phyloP scores from a whole-genome alignment of 116 monocot species.

The Posidonia oceanica region DNA sequence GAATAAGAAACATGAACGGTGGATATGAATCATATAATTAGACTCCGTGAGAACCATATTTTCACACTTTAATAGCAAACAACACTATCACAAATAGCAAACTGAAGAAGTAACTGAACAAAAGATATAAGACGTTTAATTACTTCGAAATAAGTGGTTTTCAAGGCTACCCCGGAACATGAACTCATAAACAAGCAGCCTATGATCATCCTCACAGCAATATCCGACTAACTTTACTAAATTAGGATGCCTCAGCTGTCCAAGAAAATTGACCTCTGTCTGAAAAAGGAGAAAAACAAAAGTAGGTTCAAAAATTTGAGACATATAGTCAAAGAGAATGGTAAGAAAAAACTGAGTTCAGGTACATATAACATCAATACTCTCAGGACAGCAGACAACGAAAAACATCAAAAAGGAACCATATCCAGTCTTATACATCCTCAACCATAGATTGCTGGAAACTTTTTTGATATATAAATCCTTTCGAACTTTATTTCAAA shows the following conservation, averaged over 20 bases:
- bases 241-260: slow-evolving; percentile 89
- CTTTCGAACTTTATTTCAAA: too few species aligned
- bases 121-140: slow-evolving; percentile 1
- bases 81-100: too few species aligned
- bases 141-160: slow-evolving; percentile 86
- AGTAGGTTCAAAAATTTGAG: background rate
- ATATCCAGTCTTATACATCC: too few species aligned
- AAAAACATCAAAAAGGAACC: too few species aligned
- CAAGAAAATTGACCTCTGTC: slow-evolving; percentile 93
- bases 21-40: too few species aligned
- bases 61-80: too few species aligned
- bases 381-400: too few species aligned
- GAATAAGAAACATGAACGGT: too few species aligned
- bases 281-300: slow-evolving; percentile 14
- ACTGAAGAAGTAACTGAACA: background rate
- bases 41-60: too few species aligned
- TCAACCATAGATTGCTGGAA: too few species aligned
- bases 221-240: slow-evolving; percentile 81
- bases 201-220: slow-evolving; percentile 91
- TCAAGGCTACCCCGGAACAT: slow-evolving; percentile 94
- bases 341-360: background rate
- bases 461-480: too few species aligned
- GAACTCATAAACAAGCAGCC: slow-evolving; percentile 86
- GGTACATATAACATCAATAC: too few species aligned
- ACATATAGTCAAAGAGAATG: background rate